Base-by-base conservation (phyloP, 2,329 filamentous ascomycete genomes). In the Nemania sp. region DNA sequence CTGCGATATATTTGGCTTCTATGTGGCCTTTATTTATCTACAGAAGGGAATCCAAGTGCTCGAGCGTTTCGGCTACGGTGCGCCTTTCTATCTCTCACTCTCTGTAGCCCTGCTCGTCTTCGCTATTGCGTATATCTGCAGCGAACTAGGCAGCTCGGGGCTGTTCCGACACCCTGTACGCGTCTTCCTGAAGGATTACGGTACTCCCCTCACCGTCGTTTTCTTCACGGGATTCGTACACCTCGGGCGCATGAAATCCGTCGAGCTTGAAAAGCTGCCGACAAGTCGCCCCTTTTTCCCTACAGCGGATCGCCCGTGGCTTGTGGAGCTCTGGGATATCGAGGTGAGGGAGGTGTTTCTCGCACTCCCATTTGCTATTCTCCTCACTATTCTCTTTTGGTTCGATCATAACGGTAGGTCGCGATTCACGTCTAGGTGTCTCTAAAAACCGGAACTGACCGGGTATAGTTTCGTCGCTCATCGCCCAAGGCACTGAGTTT, bases 1-100 rank as follows among this genome's bases (percentile, higher is more conserved):
- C 26, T 97, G 94, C 81, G 94, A 97, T 79, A 96, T 95, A 75
- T 97, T 97, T 73, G 94, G 93, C 58, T 97, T 97, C 82, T 97
- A 97, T 77, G 93, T 97, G 55, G 93, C 93, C 64, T 94, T 92
- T 77, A 95, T 97, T 79, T 97, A 97, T 77, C 85, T 97, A 22
- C 93, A 97, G 77, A 97, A 97, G 80, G 93, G 93, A 18, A 91
- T 97, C 69, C 93, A 97, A 80, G 92, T 97, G 15, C 86, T 97
- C 22, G 90, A 90, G 51, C 87, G 91, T 13, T 91, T 97, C 75
- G 94, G 92, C 79, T 76, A 84, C 78, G 80, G 83, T 72, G 85
- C 84, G 56, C 87, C 91, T 77, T 83, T 96, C 82, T 97, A 97
- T 77, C 87, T 97, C 27, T 94, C 92, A 54, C 88, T 97, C 74